phyloP scores from a whole-genome alignment of 345 rosid genomes.

The Fremontodendron californicum region DNA sequence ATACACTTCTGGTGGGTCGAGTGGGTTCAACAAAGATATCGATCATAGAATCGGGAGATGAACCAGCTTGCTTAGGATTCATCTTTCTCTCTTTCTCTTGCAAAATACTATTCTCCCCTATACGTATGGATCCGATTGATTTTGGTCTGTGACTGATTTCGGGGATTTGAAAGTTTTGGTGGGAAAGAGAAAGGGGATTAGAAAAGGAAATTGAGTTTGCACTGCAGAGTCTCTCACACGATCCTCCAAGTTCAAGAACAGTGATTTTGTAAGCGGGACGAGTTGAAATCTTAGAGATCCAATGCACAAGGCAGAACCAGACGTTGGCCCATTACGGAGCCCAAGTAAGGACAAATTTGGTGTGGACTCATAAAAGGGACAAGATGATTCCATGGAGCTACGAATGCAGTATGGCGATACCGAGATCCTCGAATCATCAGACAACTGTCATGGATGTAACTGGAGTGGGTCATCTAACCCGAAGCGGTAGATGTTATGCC shows the following conservation, averaged over 20 bases:
- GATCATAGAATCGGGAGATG: slow-evolving; percentile 64
- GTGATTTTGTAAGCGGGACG: background rate
- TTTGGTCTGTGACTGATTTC: background rate
- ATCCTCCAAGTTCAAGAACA: background rate
- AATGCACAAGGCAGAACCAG: background rate
- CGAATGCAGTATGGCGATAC: too few species aligned
- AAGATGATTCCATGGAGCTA: too few species aligned
- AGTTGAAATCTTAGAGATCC: background rate
- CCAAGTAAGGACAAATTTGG: too few species aligned
- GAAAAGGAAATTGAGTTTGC: too few species aligned
- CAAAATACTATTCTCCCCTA: slow-evolving; percentile 8
- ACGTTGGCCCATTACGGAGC: background rate
- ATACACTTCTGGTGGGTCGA: too few species aligned
- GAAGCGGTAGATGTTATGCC: too few species aligned
- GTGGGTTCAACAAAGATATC: too few species aligned
- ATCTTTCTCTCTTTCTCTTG: slow-evolving; percentile 27
- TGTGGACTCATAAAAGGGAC: too few species aligned
- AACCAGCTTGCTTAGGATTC: slow-evolving; percentile 65
- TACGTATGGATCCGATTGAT: background rate
- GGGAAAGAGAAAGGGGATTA: too few species aligned
- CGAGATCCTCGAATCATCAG: too few species aligned
- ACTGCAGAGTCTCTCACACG: background rate
- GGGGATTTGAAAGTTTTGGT: slow-evolving; percentile 14
- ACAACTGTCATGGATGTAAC: too few species aligned
- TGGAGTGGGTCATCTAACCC: too few species aligned